Evolutionary conservation across 1,284 basidiomycete species (phyloP), one percentile per base, ranked within the genome.

Genomic region (Microbotryum silenes-acaulis): DNA sequence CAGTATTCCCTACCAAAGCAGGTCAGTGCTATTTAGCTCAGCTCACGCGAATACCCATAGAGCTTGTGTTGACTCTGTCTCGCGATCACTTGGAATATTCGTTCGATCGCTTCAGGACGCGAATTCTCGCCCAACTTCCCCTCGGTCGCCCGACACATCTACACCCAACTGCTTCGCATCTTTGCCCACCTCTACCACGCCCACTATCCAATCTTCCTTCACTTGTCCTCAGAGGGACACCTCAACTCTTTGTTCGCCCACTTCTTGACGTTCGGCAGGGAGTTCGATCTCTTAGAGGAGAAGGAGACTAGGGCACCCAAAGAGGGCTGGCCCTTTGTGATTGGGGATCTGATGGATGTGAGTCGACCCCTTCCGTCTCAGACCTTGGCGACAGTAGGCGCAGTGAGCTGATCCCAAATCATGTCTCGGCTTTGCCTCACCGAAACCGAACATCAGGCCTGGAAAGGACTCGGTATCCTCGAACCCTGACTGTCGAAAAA

Each of bases 191-290:
- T 98, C 73, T 98, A 97, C 77, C 88, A 97, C 75, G 87, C 91
- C 5, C 94, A 98, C 75, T 98, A 93, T 75, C 80, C 82, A 23
- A 88, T 90, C 47, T 85, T 88, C 71, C 85, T 97, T 70, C 93
- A 98, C 75, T 83, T 98, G 25, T 90, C 89, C 60, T 86, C 89
- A 52, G 94, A 97, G 74, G 92, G 92, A 0, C 93, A 97, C 77
- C 92, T 97, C 79, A 97, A 97, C 77, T 91, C 88, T n/a, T 83
- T 97, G 44, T 97, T 97, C 73, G 93, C 93, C 0, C 93, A 97
- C 77, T 97, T 94, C 78, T 80, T 97, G 53, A 89, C 92, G 0
- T 97, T 97, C 72, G 82, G 82, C 14, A 78, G 78, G 56, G 81
- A 83, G 70, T 98, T 97, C 74, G 88, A 96, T 73, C 78, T 98